Evolutionary conservation across 495 filamentous ascomycete genomes (phyloP), one percentile per base, ranked within the genome.

Genomic region (Xylaria longipes): DNA sequence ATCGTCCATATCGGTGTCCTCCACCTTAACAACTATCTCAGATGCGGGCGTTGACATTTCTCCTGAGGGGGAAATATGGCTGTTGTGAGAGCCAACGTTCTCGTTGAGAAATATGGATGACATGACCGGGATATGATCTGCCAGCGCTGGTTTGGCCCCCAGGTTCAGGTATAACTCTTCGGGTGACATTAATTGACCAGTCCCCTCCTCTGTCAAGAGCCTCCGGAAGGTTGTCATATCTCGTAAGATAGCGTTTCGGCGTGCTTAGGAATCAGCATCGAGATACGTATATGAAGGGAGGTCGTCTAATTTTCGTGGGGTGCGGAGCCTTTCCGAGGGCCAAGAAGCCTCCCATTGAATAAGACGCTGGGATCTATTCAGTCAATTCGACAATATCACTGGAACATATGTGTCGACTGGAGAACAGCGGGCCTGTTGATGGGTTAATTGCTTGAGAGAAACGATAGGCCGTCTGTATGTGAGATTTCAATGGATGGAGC

Each of bases 261-360:
- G 46, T 45, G 65, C 22, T 64, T 60, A 60, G 64, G 70, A 71
- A 62, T 70, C 37, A 75, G 74, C 77, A 79, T 76, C 77, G 75
- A 79, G 72, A 77, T 75, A 76, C 41, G 72, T 43, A 68, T 75
- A 72, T 74, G 50, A 70, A 73, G 67, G 50, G 65, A 73, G 35
- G 73, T 79, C 69, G 77, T 69, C 71, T 69, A 71, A 66, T 73
- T 69, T 67, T 74, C 71, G 77, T 60, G 48, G 66, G 75, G 71
- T 72, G 57, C 63, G 69, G 69, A 71, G 74, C 61, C 56, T 76
- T 72, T 68, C 70, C 56, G 63, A 62, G 56, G 45, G 63, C 50
- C 52, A 71, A 71, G 61, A 65, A 76, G 71, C 70, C 63, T 79
- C 77, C 72, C 77, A 77, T 77, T 79, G 77, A 79, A 68, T 74